phyloP scores from a whole-genome alignment of 202 grass and related monocot genomes.

The Eragrostis tef region DNA sequence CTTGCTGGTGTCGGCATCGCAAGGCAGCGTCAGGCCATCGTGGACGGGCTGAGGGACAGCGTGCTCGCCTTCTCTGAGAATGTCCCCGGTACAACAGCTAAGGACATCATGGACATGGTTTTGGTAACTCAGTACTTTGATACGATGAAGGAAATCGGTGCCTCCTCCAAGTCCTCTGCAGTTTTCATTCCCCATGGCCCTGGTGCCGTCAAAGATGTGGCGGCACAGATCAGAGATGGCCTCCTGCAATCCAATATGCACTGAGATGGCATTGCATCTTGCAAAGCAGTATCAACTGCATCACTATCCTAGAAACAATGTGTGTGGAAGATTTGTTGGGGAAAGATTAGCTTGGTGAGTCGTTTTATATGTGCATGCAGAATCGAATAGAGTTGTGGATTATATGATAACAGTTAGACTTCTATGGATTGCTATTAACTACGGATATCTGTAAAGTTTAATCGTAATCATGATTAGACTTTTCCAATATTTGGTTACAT shows the following conservation, averaged over 20 bases:
- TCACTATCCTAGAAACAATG: neutral
- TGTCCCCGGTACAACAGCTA: slow-evolving; percentile 68
- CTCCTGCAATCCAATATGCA: slow-evolving; percentile 56
- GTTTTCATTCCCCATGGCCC: slow-evolving; percentile 85
- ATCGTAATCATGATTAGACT: neutral
- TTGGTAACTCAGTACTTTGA: slow-evolving; percentile 80
- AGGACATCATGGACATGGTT: slow-evolving; percentile 89
- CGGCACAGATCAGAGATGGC: slow-evolving; percentile 67
- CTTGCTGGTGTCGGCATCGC: slow-evolving; percentile 73
- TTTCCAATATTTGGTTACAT: neutral
- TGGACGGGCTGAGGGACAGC: slow-evolving; percentile 79
- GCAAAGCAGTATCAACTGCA: neutral
- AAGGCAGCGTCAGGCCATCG: slow-evolving; percentile 78
- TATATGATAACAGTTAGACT: neutral
- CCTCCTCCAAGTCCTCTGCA: slow-evolving; percentile 61
- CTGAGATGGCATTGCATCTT: slow-evolving; percentile 12
- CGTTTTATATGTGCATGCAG: neutral
- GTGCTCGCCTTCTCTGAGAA: slow-evolving; percentile 81
- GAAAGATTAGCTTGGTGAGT: neutral
- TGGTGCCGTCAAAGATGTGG: slow-evolving; percentile 64
- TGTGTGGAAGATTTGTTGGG: neutral
- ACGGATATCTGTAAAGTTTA: neutral
- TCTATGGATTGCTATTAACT: neutral
- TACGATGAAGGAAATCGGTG: slow-evolving; percentile 83
- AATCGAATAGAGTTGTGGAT: neutral